Evolutionary conservation across 345 rosid genomes (phyloP).

Genomic region (Erodium maritimum): DNA sequence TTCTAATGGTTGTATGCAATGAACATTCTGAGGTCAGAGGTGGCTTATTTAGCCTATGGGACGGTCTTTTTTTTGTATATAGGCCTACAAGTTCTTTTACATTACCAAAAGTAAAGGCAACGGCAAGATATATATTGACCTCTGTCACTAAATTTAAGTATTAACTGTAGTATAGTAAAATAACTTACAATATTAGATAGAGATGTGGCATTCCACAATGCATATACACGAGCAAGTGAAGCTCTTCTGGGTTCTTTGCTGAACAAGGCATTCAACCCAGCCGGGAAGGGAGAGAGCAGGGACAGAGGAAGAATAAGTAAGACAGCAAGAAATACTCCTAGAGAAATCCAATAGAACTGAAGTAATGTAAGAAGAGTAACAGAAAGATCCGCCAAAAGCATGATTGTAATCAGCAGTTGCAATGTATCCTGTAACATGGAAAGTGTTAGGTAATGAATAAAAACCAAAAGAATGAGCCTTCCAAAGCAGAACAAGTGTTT

Average conservation of each 20-base stretch:
- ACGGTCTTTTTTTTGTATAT: too few species aligned
- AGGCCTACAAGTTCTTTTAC: too few species aligned
- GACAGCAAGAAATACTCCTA: constrained; percentile 73
- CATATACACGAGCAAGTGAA: constrained; percentile 77
- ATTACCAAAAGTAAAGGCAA: too few species aligned
- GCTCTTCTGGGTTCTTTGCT: constrained; percentile 92
- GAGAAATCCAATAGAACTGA: constrained; percentile 87
- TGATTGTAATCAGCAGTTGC: constrained; percentile 60
- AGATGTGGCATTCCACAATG: constrained; percentile 86
- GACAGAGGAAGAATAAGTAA: constrained; percentile 87
- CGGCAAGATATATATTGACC: too few species aligned
- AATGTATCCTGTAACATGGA: constrained; percentile 58
- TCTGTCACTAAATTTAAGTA: too few species aligned
- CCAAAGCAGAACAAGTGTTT: neutral
- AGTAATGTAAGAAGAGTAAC: constrained; percentile 74
- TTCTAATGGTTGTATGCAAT: too few species aligned
- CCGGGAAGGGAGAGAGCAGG: constrained; percentile 83
- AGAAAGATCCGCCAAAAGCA: constrained; percentile 87
- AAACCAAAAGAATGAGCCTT: constrained; percentile 1
- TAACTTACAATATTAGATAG: constrained; percentile 76
- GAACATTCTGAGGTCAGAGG: too few species aligned
- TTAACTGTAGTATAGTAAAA: neutral
- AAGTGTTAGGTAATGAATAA: neutral
- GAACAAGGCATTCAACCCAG: constrained; percentile 88
- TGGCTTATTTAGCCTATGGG: too few species aligned